phyloP scores from a whole-genome alignment of 78 protist genomes.

The Speleostelium caveatum region DNA sequence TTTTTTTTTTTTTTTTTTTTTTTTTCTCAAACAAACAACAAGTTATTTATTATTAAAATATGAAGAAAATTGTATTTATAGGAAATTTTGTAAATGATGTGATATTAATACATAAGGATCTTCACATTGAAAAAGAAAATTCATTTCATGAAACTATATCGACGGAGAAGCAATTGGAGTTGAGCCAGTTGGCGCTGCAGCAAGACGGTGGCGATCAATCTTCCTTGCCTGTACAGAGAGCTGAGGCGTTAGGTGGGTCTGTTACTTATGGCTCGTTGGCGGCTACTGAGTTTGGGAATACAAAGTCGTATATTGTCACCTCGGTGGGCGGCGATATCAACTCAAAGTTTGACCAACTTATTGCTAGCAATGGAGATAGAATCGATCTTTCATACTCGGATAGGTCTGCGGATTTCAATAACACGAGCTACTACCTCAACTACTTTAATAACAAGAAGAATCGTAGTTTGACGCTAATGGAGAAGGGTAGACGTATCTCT shows the following conservation, averaged over 20 bases:
- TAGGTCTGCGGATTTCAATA: neutral
- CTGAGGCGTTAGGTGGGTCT: slow-evolving; percentile 51
- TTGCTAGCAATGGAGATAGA: neutral
- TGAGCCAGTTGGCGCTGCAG: neutral
- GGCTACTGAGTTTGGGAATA: slow-evolving; percentile 44
- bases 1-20: too few species aligned
- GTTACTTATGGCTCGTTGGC: slow-evolving; percentile 71
- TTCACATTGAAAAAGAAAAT: slow-evolving; percentile 14
- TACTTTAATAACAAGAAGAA: slow-evolving; percentile 63
- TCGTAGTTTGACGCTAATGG: slow-evolving; percentile 38
- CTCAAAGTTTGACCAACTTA: slow-evolving; percentile 3
- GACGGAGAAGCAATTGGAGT: slow-evolving; percentile 1
- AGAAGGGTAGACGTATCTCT: slow-evolving; percentile 10
- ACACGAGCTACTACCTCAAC: slow-evolving; percentile 52
- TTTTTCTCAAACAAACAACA: neutral
- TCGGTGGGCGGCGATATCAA: slow-evolving; percentile 40
- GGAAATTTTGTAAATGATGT: slow-evolving; percentile 77
- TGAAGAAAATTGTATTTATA: slow-evolving; percentile 44
- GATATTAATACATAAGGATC: slow-evolving; percentile 42
- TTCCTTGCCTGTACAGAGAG: too few species aligned
- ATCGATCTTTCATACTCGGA: neutral
- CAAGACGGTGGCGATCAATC: neutral
- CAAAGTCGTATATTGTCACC: slow-evolving; percentile 35
- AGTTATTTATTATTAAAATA: neutral
- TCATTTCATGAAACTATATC: slow-evolving; percentile 41